Conservation (phyloP, 805 yeast genomes). For the Suhomyces tanzawaensis region DNA sequence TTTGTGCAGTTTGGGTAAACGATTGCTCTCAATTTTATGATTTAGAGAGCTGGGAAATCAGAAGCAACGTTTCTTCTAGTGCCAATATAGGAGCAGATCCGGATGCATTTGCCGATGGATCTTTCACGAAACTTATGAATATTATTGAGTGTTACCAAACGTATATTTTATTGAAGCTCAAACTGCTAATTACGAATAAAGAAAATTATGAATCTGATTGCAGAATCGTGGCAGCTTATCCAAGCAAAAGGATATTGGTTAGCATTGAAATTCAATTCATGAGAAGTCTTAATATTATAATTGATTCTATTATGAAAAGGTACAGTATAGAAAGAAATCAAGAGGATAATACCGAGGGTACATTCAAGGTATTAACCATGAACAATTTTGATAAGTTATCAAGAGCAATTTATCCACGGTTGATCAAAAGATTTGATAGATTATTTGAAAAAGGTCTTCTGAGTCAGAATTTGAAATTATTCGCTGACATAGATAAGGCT, state of each 20-base stretch:
- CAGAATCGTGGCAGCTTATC: slow-evolving; percentile 34
- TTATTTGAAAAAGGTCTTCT: slow-evolving; percentile 35
- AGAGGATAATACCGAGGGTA: slow-evolving; percentile 22
- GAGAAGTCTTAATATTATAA: slow-evolving; percentile 40
- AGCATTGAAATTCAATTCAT: slow-evolving; percentile 45
- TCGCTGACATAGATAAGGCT: slow-evolving; percentile 42
- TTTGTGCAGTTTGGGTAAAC: slow-evolving; percentile 44
- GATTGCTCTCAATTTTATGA: slow-evolving; percentile 45
- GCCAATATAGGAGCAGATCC: not conserved
- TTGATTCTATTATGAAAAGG: slow-evolving; percentile 41
- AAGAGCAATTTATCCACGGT: slow-evolving; percentile 27
- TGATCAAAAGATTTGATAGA: slow-evolving; percentile 33
- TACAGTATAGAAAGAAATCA: slow-evolving; percentile 28
- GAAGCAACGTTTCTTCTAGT: not conserved
- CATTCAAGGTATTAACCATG: slow-evolving; percentile 42
- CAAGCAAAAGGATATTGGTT: slow-evolving; percentile 39
- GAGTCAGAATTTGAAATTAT: slow-evolving; percentile 37
- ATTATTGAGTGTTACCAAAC: slow-evolving; percentile 36
- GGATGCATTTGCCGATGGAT: slow-evolving; percentile 10
- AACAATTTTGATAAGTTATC: slow-evolving; percentile 41
- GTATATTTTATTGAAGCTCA: slow-evolving; percentile 31
- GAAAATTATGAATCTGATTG: slow-evolving; percentile 17
- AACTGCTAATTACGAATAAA: slow-evolving; percentile 23
- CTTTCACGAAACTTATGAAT: slow-evolving; percentile 34
- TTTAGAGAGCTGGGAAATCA: slow-evolving; percentile 41